phyloP scores from a whole-genome alignment of 768 basidiomycete species.

The Leucocoprinus leucothites region DNA sequence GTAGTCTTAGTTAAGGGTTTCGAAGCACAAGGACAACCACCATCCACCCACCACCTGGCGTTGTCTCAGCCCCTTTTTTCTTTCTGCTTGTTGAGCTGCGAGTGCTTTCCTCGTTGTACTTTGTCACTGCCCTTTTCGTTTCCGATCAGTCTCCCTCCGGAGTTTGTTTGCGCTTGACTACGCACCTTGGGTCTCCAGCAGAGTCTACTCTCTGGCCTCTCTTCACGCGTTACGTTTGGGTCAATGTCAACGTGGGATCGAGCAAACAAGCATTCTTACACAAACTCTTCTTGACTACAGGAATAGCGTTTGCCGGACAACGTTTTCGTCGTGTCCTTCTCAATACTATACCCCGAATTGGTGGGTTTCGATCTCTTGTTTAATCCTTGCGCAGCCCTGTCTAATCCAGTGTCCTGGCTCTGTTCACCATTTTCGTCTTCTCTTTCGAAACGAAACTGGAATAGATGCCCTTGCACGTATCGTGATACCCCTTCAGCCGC shows the following conservation, averaged over 20 bases:
- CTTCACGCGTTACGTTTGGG: no score
- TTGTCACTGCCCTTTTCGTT: not conserved
- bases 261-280: no score
- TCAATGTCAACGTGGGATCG: no score
- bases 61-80: not conserved
- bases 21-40: not conserved
- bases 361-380: conserved; percentile 32
- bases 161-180: not conserved
- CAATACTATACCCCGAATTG: conserved; percentile 67
- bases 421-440: no score
- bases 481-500: conserved; percentile 71
- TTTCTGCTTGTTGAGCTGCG: not conserved
- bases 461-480: conserved; percentile 67
- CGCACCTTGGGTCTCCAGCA: not conserved
- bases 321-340: conserved; percentile 69
- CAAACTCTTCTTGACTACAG: conserved; percentile 23
- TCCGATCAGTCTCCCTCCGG: not conserved
- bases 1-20: conserved; percentile 19
- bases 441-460: conserved; percentile 1
- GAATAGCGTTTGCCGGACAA: conserved; percentile 56
- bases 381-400: not conserved
- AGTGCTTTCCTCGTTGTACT: not conserved
- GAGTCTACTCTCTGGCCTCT: no score
- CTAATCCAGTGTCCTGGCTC: no score
- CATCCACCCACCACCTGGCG: conserved; percentile 2